Conservation (phyloP, 495 filamentous ascomycete genomes). For the Sabuloglossum arenarium region DNA sequence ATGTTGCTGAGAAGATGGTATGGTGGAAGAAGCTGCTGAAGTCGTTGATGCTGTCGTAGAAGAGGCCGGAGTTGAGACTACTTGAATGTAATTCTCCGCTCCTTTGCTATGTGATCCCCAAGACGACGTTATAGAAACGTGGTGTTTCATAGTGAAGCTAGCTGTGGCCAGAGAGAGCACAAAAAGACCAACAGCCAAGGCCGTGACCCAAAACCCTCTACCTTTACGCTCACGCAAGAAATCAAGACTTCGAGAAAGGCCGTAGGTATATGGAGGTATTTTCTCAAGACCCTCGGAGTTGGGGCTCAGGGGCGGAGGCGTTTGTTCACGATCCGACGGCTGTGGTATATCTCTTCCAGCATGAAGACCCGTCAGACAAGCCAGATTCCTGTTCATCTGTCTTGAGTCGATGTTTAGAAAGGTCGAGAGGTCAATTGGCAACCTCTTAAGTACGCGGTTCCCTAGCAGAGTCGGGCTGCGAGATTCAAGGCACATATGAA, state of each 20-base stretch:
- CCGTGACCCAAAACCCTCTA: neutral
- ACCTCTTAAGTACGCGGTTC: conserved; percentile 30
- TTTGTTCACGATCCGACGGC: neutral
- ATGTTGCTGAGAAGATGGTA: neutral
- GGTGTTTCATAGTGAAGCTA: neutral
- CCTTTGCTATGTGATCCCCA: neutral
- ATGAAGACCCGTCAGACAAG: conserved; percentile 35
- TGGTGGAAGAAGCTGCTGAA: neutral
- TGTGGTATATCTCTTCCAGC: neutral
- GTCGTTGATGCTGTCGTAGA: neutral
- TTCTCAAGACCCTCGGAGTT: neutral
- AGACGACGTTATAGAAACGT: neutral
- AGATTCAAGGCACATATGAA: conserved; percentile 53
- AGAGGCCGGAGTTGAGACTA: neutral
- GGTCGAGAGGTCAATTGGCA: conserved; percentile 52
- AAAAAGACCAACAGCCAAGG: neutral
- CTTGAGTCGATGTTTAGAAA: conserved; percentile 51
- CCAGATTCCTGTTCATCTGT: conserved; percentile 56
- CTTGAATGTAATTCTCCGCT: neutral
- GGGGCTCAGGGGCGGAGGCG: neutral
- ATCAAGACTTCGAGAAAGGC: neutral
- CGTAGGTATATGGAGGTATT: neutral
- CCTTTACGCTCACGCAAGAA: neutral
- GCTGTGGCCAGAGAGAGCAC: neutral
- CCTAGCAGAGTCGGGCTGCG: conserved; percentile 22